Percentiles rank a stretch among this genome's conserved stretches.
These are phyloP conservation scores for Aspergillus sp. DNA, from an alignment of 2,329 filamentous ascomycete species.

Conservation along the genomic window DNA sequence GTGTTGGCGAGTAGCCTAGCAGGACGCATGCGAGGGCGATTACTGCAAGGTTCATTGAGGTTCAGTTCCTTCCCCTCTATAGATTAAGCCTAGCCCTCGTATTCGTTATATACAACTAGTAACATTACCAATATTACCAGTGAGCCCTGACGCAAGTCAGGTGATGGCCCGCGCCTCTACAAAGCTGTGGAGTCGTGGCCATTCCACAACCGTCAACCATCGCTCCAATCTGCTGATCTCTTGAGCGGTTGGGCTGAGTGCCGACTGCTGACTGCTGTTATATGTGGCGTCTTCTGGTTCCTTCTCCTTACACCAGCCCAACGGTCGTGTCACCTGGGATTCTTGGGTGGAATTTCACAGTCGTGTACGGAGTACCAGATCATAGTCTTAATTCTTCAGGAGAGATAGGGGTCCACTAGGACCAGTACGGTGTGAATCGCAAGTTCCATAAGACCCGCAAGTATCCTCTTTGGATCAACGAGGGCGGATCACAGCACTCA, in stretches of 20 bases:
- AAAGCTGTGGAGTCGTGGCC: too few relatives aligned
- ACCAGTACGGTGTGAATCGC: too few relatives aligned
- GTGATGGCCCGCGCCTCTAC: neutral
- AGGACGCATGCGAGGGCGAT: slow-evolving; percentile 11
- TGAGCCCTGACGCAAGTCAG: neutral
- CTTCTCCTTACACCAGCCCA: neutral
- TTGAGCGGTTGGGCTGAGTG: neutral
- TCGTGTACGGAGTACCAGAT: too few relatives aligned
- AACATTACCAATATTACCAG: neutral
- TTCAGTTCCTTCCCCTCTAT: neutral
- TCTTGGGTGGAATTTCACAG: neutral
- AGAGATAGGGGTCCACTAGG: neutral
- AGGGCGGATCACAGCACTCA: neutral
- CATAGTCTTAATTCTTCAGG: neutral
- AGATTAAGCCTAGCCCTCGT: neutral
- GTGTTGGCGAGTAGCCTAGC: neutral
- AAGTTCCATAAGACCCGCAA: neutral
- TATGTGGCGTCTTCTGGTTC: neutral
- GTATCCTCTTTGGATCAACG: neutral
- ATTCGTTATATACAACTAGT: slow-evolving; percentile 1
- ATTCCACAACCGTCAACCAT: neutral
- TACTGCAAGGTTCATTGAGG: slow-evolving; percentile 2
- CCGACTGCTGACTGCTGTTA: neutral
- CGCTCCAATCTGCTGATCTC: neutral
- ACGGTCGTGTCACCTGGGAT: neutral